These are phyloP conservation scores for Nitzschia inconspicua DNA, from an alignment of 108 stramenopile genomes.

Conservation along the genomic window DNA sequence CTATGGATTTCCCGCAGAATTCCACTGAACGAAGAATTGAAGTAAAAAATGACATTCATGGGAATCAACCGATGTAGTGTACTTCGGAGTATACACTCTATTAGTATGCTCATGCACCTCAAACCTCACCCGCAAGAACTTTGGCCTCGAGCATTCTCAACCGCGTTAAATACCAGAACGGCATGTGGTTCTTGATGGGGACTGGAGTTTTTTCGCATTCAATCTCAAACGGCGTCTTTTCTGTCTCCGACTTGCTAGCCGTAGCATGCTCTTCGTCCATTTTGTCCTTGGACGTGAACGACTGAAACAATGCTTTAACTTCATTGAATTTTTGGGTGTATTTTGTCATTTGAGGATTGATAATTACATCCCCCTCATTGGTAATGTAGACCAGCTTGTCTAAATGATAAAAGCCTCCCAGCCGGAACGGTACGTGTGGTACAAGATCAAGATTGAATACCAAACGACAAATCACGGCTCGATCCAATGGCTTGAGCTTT, in stretches of 20 bases:
- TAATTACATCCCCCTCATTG: constrained; percentile 11
- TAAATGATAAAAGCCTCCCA: constrained; percentile 13
- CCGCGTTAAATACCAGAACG: constrained; percentile 10
- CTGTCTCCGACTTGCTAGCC: not conserved
- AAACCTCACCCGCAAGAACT: not conserved
- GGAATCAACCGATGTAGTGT: not conserved
- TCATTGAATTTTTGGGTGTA: not conserved
- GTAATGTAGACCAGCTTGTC: constrained; percentile 26
- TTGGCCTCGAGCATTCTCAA: not conserved
- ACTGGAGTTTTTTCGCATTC: constrained; percentile 6
- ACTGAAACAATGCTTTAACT: not conserved
- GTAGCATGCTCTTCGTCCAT: not conserved
- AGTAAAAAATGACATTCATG: not conserved
- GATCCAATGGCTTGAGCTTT: constrained; percentile 4
- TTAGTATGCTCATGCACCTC: not conserved
- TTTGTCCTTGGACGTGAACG: not conserved
- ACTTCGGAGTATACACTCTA: not conserved
- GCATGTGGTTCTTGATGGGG: constrained; percentile 10
- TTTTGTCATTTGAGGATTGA: constrained; percentile 27
- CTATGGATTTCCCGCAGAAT: no score
- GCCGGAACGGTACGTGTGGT: constrained; percentile 11
- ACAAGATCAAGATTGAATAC: constrained; percentile 29
- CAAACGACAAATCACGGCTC: constrained; percentile 20
- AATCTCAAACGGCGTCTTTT: not conserved
- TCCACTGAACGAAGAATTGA: not conserved